Conservation (phyloP, 352 stramenopile species). For the Phytophthora meadii region DNA sequence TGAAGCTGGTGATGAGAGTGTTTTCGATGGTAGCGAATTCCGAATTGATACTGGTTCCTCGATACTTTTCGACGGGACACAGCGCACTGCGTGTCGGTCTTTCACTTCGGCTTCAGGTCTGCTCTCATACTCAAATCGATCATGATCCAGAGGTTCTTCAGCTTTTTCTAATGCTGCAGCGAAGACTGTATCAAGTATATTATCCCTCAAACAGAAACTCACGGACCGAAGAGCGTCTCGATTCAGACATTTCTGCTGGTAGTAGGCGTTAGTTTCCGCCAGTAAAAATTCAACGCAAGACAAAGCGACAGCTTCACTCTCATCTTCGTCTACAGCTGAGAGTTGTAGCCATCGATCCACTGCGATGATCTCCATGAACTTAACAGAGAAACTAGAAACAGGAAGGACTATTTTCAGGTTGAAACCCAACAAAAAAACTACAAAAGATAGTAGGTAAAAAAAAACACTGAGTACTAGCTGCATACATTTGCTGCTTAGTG, state of each 20-base stretch:
- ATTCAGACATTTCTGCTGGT: constrained; percentile 47
- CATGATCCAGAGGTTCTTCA: constrained; percentile 21
- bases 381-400: neutral
- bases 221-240: constrained; percentile 30
- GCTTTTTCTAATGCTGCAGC: constrained; percentile 31
- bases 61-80: constrained; percentile 45
- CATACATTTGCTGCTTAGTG: neutral
- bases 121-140: constrained; percentile 35
- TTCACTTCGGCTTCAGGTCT: constrained; percentile 32
- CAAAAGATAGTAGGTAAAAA: too few species aligned
- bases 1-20: constrained; percentile 17
- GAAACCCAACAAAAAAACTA: too few species aligned
- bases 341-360: constrained; percentile 48
- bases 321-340: constrained; percentile 44
- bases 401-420: neutral
- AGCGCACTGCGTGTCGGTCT: constrained; percentile 59
- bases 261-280: constrained; percentile 62
- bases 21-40: neutral
- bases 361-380: constrained; percentile 43
- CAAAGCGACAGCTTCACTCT: constrained; percentile 65
- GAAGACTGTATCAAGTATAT: constrained; percentile 48
- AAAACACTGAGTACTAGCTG: neutral
- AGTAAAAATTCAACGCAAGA: constrained; percentile 59
- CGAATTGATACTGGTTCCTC: constrained; percentile 23
- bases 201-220: constrained; percentile 37